phyloP scores from a whole-genome alignment of 805 yeast genomes.

The Lipomyces mesembrius region DNA sequence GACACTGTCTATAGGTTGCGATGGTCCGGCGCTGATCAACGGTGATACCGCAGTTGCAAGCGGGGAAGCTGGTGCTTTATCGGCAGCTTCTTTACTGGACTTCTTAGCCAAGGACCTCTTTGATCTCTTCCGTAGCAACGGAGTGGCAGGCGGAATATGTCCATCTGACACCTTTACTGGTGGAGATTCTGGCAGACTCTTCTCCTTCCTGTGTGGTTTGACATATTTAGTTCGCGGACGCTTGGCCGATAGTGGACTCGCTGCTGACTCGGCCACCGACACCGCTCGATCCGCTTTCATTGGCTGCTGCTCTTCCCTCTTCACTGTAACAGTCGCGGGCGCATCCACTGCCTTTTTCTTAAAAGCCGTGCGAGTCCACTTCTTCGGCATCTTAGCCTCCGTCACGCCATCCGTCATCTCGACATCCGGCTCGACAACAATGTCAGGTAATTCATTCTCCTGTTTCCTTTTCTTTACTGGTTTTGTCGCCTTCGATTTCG shows the following conservation, averaged over 20 bases:
- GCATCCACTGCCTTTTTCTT: neutral
- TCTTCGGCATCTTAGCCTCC: neutral
- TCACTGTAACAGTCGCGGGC: neutral
- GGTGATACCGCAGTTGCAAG: neutral
- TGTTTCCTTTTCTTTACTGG: neutral
- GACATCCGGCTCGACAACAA: neutral
- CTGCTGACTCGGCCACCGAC: neutral
- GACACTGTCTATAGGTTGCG: neutral
- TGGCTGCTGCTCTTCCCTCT: neutral
- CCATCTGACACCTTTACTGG: neutral
- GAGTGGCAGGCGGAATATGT: neutral
- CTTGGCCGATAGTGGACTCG: neutral
- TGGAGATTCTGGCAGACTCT: neutral
- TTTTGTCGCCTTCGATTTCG: neutral
- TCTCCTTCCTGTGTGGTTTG: neutral
- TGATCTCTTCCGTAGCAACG: neutral
- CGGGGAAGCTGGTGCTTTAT: neutral
- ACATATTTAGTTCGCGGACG: constrained; percentile 1
- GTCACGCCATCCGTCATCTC: neutral
- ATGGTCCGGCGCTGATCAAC: neutral
- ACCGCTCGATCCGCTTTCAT: neutral
- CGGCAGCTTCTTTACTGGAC: neutral
- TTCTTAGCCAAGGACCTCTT: neutral
- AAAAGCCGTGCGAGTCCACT: neutral
- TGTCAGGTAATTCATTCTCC: neutral